Evolutionary conservation across 2,329 filamentous ascomycete species (phyloP), one percentile per base, ranked within the genome.

Genomic region (Aspergillus fructus): DNA sequence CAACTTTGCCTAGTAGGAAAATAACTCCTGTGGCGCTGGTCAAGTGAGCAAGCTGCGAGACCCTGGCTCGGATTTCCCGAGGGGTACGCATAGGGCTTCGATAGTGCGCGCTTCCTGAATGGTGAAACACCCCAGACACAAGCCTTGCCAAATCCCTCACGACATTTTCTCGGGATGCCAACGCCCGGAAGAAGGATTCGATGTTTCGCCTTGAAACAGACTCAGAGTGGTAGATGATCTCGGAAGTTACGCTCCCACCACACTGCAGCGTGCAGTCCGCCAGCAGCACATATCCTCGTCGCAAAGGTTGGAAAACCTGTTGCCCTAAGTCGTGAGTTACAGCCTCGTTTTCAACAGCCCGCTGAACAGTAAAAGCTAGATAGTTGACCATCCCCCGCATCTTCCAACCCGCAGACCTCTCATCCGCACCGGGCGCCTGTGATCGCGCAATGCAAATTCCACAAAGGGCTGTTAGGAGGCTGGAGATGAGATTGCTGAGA

Each of bases 401-500:
- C 56, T 66, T 68, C 13, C 64, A 59, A 12, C 65, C 64, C 33
- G 58, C 59, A 8, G 49, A 30, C 27, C 46, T 56, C 13, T 65
- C 61, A 13, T 37, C 47, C 5, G 46, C 49, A 46, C 59, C 55
- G 9, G 57, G 24, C 11, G 63, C 59, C 48, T 67, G 64, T 55
- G 67, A 69, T 24, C 72, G 67, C 33, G 71, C 68, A 40, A 74
- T 69, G 52, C 70, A 69, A 68, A 75, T 74, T 15, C 72, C 71
- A 49, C 73, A 75, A 39, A 75, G 61, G 6, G 70, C 71, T 40
- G 66, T 67, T 33, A 74, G 57, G 30, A 75, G 64, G 55, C 73
- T 75, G 13, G 68, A 64, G 33, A 68, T 58, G 23, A 75, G 68
- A 53, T 75, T 75, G 64, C 65, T 74, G 4, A 75, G 55, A 5